A percentile compares a stretch with the other conserved stretches of the same genome.
These are phyloP conservation scores for Parmales sp. DNA, from an alignment of 108 stramenopile genomes.

Conservation along the genomic window DNA sequence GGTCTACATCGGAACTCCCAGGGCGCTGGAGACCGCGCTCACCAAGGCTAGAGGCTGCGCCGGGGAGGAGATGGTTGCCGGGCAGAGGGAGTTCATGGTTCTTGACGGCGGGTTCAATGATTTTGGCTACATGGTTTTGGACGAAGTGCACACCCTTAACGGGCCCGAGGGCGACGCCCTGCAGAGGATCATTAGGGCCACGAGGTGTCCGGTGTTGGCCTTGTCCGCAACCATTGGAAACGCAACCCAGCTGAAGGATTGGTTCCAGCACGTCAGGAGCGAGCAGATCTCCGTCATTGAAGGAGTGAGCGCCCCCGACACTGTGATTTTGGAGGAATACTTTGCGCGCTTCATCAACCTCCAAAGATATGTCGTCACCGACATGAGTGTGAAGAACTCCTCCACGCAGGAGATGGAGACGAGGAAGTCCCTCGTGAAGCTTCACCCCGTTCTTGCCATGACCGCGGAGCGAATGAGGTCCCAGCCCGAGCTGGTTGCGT, in stretches of 20 bases:
- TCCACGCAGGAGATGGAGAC: constrained; percentile 60
- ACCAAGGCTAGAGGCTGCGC: constrained; percentile 88
- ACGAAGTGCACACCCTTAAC: constrained; percentile 96
- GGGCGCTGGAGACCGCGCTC: constrained; percentile 80
- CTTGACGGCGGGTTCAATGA: constrained; percentile 89
- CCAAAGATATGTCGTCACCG: constrained; percentile 84
- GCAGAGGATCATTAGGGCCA: constrained; percentile 85
- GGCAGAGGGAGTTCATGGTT: constrained; percentile 84
- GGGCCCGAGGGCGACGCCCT: constrained; percentile 95
- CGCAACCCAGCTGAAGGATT: constrained; percentile 78
- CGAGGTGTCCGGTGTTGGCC: constrained; percentile 90
- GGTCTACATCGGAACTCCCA: constrained; percentile 94
- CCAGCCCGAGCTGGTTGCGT: constrained; percentile 57
- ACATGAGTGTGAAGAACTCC: constrained; percentile 48
- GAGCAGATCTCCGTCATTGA: constrained; percentile 68
- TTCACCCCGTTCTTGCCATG: constrained; percentile 93
- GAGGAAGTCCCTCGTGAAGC: too few relatives aligned
- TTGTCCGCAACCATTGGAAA: constrained; percentile 98
- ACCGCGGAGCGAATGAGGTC: constrained; percentile 68
- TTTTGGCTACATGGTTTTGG: constrained; percentile 93
- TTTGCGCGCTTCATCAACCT: constrained; percentile 93
- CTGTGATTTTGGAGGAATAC: constrained; percentile 77
- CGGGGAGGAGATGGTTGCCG: constrained; percentile 78
- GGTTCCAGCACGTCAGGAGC: constrained; percentile 80
- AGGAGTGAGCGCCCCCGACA: constrained; percentile 26